These are phyloP conservation scores for Cyberlindnera lachancei DNA, from an alignment of 805 yeast genomes.

Conservation along the genomic window DNA sequence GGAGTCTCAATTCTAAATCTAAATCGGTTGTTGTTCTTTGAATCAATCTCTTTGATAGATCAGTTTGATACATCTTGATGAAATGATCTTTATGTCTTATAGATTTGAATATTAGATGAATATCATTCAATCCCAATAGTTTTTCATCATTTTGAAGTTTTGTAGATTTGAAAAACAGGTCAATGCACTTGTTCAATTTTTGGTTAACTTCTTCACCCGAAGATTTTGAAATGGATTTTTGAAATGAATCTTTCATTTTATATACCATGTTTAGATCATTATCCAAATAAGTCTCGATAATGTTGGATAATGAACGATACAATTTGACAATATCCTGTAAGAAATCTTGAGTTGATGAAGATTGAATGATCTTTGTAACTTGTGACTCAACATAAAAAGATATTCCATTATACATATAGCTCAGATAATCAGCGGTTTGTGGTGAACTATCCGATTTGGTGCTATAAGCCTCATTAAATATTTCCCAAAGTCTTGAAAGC, in stretches of 20 bases:
- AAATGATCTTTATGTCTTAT: conserved; percentile 17
- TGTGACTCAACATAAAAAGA: conserved; percentile 5
- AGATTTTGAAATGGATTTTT: conserved; percentile 5
- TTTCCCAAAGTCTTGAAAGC: conserved; percentile 4
- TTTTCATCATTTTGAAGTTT: conserved; percentile 3
- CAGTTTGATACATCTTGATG: conserved; percentile 13
- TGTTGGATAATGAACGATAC: no score
- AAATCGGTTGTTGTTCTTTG: conserved; percentile 5
- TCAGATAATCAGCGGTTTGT: no score
- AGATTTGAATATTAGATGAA: conserved; percentile 15
- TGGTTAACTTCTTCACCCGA: not conserved
- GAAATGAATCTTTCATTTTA: conserved; percentile 17
- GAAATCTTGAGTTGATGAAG: not conserved
- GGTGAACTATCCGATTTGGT: no score
- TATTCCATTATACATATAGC: not conserved
- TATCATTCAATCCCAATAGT: conserved; percentile 5
- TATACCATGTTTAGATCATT: conserved; percentile 15
- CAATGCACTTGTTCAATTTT: conserved; percentile 7
- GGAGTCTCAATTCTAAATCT: conserved; percentile 7
- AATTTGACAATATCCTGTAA: no score
- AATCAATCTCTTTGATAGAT: conserved; percentile 17
- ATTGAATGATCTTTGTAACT: not conserved
- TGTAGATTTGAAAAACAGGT: conserved; percentile 11
- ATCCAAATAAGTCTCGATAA: no score
- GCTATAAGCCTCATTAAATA: no score